Conservation (phyloP, 176 grass and related monocot species). For the Aegilops umbellulata region DNA sequence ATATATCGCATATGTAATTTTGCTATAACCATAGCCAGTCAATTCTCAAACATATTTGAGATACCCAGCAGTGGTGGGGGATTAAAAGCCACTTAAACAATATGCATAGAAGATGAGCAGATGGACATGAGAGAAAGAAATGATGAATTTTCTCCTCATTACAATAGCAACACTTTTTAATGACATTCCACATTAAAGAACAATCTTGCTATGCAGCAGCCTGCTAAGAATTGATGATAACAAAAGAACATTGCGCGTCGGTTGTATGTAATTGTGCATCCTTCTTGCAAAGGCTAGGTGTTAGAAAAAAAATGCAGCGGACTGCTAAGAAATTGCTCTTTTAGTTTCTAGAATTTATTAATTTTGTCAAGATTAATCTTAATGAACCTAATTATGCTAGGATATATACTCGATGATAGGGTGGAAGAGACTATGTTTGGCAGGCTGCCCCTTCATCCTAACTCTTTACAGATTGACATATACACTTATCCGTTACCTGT, state of each 20-base stretch:
- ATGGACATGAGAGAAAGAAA: no score
- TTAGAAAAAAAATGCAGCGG: background rate
- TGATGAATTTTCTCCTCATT: no score
- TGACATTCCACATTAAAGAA: no score
- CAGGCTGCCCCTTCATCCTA: background rate
- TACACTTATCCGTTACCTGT: background rate
- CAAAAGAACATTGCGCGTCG: background rate
- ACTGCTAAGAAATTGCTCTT: background rate
- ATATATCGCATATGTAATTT: no score
- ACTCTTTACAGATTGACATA: no score
- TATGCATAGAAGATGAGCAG: no score
- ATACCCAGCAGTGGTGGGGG: no score
- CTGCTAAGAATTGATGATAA: background rate
- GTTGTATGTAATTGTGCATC: background rate
- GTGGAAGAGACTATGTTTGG: background rate
- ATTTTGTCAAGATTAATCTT: background rate
- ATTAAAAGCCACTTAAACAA: no score
- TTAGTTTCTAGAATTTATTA: background rate
- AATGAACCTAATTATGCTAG: background rate
- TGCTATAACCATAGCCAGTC: no score
- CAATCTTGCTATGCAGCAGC: no score
- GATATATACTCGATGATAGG: background rate
- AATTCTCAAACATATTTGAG: no score
- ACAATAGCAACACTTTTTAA: no score
- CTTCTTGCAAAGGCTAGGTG: background rate